Evolutionary conservation across 768 basidiomycete genomes (phyloP).

Genomic region (Cystofilobasidium capitatum): DNA sequence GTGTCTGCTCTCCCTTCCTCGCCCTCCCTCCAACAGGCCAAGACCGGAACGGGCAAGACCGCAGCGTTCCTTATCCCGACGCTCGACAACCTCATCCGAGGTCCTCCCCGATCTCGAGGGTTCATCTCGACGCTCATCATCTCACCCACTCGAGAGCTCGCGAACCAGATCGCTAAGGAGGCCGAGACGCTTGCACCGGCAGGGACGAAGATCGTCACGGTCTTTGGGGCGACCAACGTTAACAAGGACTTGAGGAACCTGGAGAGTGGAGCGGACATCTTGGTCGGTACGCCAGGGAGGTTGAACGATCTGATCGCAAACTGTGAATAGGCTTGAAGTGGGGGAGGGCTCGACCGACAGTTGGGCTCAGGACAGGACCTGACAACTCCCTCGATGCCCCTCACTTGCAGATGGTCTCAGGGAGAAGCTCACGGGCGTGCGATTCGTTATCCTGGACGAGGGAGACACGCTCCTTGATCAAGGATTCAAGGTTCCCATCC

Average conservation of each 20-base stretch:
- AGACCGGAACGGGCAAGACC: slow-evolving; percentile 54
- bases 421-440: slow-evolving; percentile 35
- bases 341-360: too few species aligned
- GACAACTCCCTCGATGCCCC: too few species aligned
- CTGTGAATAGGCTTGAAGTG: slow-evolving; percentile 23
- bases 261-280: slow-evolving; percentile 31
- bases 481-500: slow-evolving; percentile 40
- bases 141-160: slow-evolving; percentile 43
- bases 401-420: slow-evolving; percentile 31
- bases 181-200: neutral
- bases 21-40: slow-evolving; percentile 34
- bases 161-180: slow-evolving; percentile 16
- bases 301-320: slow-evolving; percentile 41
- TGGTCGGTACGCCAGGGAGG: slow-evolving; percentile 43
- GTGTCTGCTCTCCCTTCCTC: neutral
- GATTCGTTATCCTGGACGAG: slow-evolving; percentile 40
- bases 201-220: neutral
- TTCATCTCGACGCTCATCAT: slow-evolving; percentile 40
- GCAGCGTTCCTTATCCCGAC: slow-evolving; percentile 43
- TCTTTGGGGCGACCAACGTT: neutral
- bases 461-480: slow-evolving; percentile 43
- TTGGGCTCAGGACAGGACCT: too few species aligned
- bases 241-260: slow-evolving; percentile 25
- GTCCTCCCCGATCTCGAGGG: slow-evolving; percentile 17
- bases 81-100: slow-evolving; percentile 37